Base-by-base conservation (phyloP, 306 rosid genomes). In the Citrullus mucosospermus region DNA sequence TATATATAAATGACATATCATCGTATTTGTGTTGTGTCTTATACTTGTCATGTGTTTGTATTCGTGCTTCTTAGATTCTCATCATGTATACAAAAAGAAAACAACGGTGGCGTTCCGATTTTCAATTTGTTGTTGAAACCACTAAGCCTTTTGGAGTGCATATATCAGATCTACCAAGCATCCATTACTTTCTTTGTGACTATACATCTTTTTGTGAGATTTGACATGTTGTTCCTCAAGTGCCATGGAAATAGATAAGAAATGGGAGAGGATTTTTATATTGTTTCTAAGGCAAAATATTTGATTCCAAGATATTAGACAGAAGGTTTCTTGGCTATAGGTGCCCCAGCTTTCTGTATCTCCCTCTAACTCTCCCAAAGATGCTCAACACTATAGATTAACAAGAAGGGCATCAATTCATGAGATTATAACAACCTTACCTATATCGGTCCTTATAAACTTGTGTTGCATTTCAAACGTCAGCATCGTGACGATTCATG, bases 221-320 rank as follows among this genome's bases (percentile, higher is more conserved):
- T 73, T 73, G 77, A 73, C 77, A 51, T 30, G 56, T 28, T 73
- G 77, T 73, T 73, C 77, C 14, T 73, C 59, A 50, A 46, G 60
- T 50, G 43, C 77, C 43, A 30, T 73, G 77, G 59, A 28, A 68
- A 48, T 46, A 43, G 56, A 22, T 70, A 44, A 43, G 22, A 70
- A 50, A 48, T 72, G 39, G 76, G 44, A 30, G 60, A 46, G 4
- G 77, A 50, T 72, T 53, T 46, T 72, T 48, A 48, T 25, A 15
- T 25, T 25, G 43, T 46, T 48, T 48, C 32, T 16, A 50, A 13
- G 77, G 77, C 77, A 72, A 72, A 22, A 28, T 46, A 72, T 48
- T 48, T 72, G 77, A 73, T 73, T 50, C 77, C 77, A 73, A 73
- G 56, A 73, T 73, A 73, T 73, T 48, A 73, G 61, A 73, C 59